Evolutionary conservation across 23 red algal species (phyloP), one percentile per base, ranked within the genome.

Genomic region (Agarophyton chilense): DNA sequence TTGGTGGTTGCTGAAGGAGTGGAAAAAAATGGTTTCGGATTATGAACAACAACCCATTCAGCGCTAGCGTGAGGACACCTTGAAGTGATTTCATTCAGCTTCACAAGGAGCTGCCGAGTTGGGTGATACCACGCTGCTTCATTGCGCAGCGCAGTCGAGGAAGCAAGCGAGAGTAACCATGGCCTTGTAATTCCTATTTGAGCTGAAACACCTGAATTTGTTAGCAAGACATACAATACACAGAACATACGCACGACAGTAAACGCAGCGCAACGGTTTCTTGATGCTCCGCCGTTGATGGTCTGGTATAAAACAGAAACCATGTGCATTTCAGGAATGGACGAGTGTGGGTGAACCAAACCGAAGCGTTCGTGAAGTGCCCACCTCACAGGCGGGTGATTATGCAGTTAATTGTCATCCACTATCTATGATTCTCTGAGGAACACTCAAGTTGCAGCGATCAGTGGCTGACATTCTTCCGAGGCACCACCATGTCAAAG

Each of bases 101-200:
- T 74, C 68, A 74, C 68, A 34, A 74, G 68, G 26, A 74, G 43
- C 68, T 74, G 40, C 34, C 25, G 39, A 0, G 68, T 74, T 26
- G 2, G 38, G 24, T 74, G 68, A 18, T 74, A 74, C 40, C 68
- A 49, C 21, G 40, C 68, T 0, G 33, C 68, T 74, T 74, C 68
- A 26, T 74, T 74, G 4, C 40, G 40, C 21, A 29, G 2, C 33
- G 19, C 28, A 6, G 38, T 43, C 7, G 68, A 74, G 24, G 68
- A 74, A 26, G 68, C 68, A 46, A 74, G 47, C 12, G 68, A 74
- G 9, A 74, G 68, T 18, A 74, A 18, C 68, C 68, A 74, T 74
- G 68, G 68, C 25, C 4, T 39, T 12, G 68, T 29, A 2, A 47
- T 74, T 43, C 39, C 43, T 21, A 74, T 39, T 47, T 74, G 68